phyloP scores from a whole-genome alignment of 2,329 filamentous ascomycete species.

The Aspergillus fumigatus region DNA sequence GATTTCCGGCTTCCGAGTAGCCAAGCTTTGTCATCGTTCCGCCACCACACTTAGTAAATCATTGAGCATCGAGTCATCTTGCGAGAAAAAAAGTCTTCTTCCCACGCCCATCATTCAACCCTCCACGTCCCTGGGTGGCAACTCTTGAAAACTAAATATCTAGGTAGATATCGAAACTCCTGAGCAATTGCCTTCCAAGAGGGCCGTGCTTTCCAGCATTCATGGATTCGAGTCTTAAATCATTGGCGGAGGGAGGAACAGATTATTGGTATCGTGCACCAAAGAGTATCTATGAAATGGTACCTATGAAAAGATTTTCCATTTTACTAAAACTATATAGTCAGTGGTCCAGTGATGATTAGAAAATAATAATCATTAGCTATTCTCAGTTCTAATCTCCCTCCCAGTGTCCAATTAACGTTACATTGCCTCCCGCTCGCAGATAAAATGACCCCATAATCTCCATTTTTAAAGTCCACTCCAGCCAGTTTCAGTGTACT shows the following conservation, averaged over 20 bases:
- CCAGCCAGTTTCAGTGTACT: slow-evolving; percentile 2
- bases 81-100: background rate
- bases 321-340: background rate
- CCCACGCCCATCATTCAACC: background rate
- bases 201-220: background rate
- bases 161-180: background rate
- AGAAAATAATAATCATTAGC: background rate
- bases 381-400: background rate
- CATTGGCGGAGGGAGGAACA: background rate
- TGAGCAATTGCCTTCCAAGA: background rate
- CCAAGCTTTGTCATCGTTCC: background rate
- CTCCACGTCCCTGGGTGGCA: background rate
- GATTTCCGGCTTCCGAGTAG: background rate
- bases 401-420: slow-evolving; percentile 1
- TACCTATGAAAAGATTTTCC: background rate
- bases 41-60: background rate
- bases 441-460: background rate
- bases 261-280: background rate
- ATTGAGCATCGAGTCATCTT: background rate
- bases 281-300: background rate
- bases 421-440: slow-evolving; percentile 7
- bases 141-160: background rate
- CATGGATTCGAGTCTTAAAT: background rate
- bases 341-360: background rate
- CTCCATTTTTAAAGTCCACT: background rate